phyloP scores from a whole-genome alignment of 176 grass and related monocot genomes.

The Elymus sibiricus region DNA sequence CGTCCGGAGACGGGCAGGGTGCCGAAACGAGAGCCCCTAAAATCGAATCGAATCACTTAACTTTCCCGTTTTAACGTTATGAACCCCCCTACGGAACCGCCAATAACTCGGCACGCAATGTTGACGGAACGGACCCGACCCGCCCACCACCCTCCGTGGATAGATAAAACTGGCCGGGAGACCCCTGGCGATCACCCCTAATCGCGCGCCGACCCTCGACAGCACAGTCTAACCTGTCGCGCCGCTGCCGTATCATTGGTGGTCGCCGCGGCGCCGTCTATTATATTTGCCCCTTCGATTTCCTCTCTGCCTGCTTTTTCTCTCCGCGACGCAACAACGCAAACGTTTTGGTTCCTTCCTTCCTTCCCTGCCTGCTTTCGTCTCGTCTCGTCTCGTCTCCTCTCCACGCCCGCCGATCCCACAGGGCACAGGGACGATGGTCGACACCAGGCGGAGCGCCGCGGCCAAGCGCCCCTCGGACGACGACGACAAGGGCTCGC shows the following conservation, averaged over 20 bases:
- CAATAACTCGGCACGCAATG: neutral
- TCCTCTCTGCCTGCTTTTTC: neutral
- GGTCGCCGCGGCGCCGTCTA: neutral
- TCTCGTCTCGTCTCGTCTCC: constrained; percentile 3
- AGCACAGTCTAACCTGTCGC: constrained; percentile 39
- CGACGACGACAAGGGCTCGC: constrained; percentile 12
- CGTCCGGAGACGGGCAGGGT: neutral
- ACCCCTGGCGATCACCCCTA: neutral
- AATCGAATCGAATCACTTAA: neutral
- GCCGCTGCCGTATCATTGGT: neutral
- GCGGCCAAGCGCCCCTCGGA: constrained; percentile 42
- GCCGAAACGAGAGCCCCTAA: neutral
- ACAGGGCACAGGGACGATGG: constrained; percentile 20
- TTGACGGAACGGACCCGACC: neutral
- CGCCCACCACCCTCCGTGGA: neutral
- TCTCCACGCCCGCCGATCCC: constrained; percentile 37
- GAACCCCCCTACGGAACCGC: neutral
- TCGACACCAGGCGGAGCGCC: constrained; percentile 52
- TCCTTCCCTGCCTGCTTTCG: constrained; percentile 4
- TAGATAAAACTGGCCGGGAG: neutral
- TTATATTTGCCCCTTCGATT: constrained; percentile 10
- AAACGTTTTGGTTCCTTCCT: neutral
- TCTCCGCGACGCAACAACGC: neutral
- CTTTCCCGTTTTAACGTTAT: constrained; percentile 7
- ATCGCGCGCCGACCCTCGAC: neutral